Percentiles rank a stretch among this genome's conserved stretches.
phyloP scores from a whole-genome alignment of 805 yeast species.

The Cyberlindnera saturnus region DNA sequence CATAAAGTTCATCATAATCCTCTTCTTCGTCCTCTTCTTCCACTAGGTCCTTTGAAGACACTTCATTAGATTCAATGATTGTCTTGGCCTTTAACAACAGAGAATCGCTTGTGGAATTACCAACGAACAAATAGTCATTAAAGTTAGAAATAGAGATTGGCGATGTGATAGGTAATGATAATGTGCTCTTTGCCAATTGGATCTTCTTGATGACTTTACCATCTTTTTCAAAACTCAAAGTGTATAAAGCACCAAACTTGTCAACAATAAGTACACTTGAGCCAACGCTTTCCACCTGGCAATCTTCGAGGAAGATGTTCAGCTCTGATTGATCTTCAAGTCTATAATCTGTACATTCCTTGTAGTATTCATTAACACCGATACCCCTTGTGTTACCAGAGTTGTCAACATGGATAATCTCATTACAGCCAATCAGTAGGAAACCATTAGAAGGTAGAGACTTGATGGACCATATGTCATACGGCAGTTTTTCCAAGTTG shows the following conservation, averaged over 20 bases:
- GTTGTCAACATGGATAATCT: conserved; percentile 71
- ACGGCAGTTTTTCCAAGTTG: conserved; percentile 61
- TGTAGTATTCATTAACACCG: conserved; percentile 52
- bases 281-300: conserved; percentile 32
- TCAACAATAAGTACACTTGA: conserved; percentile 33
- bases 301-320: conserved; percentile 50
- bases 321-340: conserved; percentile 43
- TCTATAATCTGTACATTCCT: conserved; percentile 33
- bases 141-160: conserved; percentile 33
- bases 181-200: conserved; percentile 6
- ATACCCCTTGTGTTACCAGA: conserved; percentile 62
- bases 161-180: background rate
- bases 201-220: conserved; percentile 31
- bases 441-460: conserved; percentile 74
- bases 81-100: conserved; percentile 30
- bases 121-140: conserved; percentile 47
- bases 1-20: conserved; percentile 38
- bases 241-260: conserved; percentile 24
- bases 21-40: conserved; percentile 36
- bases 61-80: background rate
- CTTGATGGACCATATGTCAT: conserved; percentile 58
- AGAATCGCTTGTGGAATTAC: conserved; percentile 56
- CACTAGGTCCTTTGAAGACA: background rate
- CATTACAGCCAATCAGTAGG: conserved; percentile 67
- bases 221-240: conserved; percentile 28